These are phyloP conservation scores for Conidiobolus incongruus DNA, from an alignment of 371 early-diverging fungal genomes.

Conservation along the genomic window DNA sequence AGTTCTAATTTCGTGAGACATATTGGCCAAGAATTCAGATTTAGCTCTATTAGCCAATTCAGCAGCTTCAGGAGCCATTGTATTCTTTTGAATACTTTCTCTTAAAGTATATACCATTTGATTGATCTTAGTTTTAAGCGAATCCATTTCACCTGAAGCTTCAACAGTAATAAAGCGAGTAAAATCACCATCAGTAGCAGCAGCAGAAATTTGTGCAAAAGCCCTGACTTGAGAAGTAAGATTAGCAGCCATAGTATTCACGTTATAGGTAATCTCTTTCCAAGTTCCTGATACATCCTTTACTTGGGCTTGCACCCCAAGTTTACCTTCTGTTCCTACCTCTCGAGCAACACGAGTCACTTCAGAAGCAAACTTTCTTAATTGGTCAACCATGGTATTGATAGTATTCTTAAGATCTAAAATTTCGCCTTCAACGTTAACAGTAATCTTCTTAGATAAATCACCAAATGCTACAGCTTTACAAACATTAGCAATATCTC, in stretches of 20 bases:
- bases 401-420: conserved; percentile 24
- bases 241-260: too few species aligned
- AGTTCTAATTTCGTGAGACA: too few species aligned
- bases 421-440: conserved; percentile 22
- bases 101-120: conserved; percentile 39
- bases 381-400: too few species aligned
- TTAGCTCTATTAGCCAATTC: too few species aligned
- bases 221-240: conserved; percentile 33
- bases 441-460: conserved; percentile 18
- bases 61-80: conserved; percentile 42
- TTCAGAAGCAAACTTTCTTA: too few species aligned
- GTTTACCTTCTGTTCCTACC: too few species aligned
- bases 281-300: too few species aligned
- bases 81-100: conserved; percentile 42
- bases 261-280: too few species aligned
- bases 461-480: conserved; percentile 23
- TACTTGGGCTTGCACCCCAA: too few species aligned
- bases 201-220: conserved; percentile 30
- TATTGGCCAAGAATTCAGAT: too few species aligned
- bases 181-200: conserved; percentile 41
- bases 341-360: too few species aligned
- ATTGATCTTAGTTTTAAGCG: conserved; percentile 53
- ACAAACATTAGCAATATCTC: conserved; percentile 14
- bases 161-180: conserved; percentile 38
- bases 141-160: too few species aligned